Base-by-base conservation (phyloP, 2,329 filamentous ascomycete species). In the Zelopaecilomyces penicillatus region DNA sequence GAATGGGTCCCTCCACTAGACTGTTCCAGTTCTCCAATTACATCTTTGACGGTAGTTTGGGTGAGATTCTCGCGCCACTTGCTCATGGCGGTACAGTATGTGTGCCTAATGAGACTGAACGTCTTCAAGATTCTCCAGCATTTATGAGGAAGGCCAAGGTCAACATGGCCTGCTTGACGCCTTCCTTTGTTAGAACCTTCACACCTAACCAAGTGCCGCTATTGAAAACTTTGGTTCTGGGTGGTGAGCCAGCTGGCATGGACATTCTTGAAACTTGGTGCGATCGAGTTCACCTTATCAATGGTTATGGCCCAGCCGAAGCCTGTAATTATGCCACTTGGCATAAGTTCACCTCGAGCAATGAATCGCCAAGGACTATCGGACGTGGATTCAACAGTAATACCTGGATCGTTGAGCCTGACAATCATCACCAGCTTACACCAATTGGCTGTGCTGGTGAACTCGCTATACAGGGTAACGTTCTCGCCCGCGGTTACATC, bases 401-500 rank as follows among this genome's bases (percentile, higher is more conserved):
- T 19, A 36, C 43, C 26, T 59, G 55, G 54, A 39, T 61, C 40
- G 49, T 53, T 2, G 46, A 56, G 6, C 32, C 50, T 2, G 46
- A 49, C 9, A 46, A 59, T 28, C 35, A 43, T 34, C 32, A 54
- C 36, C 34, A 45, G 6, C 50, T 60, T 6, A 34, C 46, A 1
- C 54, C 57, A 3, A 38, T 57, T 3, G 59, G 59, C 1, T 39
- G 32, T 6, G 31, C 52, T 9, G 61, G 60, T 4, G 64, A 66
- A 46, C 50, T 66, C 12, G 48, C 64, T 5, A 49, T 70, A 29
- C 62, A 63, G 42, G 66, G 68, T 1, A 70, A 70, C 2, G 63
- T 66, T 3, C 63, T 78, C 7, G 71, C 68, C 28, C 59, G 66
- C 30, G 71, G 73, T 29, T 78, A 77, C 46, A 54, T 75, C 19